Base-by-base conservation (phyloP, 2,329 filamentous ascomycete species). In the Penicillium frequentans region DNA sequence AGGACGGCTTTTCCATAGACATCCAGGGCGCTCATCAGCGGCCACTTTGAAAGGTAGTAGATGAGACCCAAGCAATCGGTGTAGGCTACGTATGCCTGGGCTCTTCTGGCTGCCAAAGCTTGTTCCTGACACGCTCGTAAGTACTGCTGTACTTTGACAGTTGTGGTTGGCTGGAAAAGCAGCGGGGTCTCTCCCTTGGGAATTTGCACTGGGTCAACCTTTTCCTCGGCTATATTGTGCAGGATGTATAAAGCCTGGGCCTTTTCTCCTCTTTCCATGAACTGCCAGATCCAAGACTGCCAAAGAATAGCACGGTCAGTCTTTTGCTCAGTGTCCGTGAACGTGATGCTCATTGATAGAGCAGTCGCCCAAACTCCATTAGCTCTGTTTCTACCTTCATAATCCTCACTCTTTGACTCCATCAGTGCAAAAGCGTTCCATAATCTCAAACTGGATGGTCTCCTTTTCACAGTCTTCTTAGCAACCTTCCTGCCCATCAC, bases 371-470 rank as follows among this genome's bases (percentile, higher is more conserved):
- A 83, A 0, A 80, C 76, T 5, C 89, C 21, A n/a, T 45, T 49
- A 5, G 39, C 87, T 47, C 85, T 77, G 0, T 84, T 79, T 1
- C 23, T 69, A 63, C 39, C 19, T 11, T 42, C 39, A 13, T 21
- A 5, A 24, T 88, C 87, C 0, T 81, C 84, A 29, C 81, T 82
- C 1, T 79, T 77, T 62, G 76, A 81, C 72, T 96, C 90, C 3
- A 91, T 84, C 14, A 91, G 75, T 0, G 89, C 90, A 68, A 93
- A 96, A 0, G 87, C 85, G 63, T 91, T 89, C 73, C 96, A 97
- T 0, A 97, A 77, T 14, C 80, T 77, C 3, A 90, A 71, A 64
- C 86, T 88, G 1, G 84, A 79, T 0, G 86, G 79, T 54, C 85
- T 83, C 48, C 81, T 81, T 68, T 90, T 93, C n/a, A 97, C 74